Evolutionary conservation across 2,329 filamentous ascomycete species (phyloP), one percentile per base, ranked within the genome.

Genomic region (Daldinia sp.): DNA sequence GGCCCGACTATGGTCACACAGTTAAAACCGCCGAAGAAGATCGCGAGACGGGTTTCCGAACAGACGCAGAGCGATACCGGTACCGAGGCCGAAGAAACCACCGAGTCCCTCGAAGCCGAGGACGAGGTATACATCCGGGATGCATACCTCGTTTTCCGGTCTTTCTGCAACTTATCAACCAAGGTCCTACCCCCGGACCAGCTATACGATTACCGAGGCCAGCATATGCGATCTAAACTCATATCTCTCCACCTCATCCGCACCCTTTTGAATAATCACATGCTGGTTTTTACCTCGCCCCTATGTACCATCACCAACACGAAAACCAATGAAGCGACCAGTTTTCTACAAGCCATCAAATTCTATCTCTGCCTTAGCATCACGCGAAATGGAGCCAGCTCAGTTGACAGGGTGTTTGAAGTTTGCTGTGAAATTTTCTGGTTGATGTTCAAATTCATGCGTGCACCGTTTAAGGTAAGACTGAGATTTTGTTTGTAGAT

Each of bases 101-200:
- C 86, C 26, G 89, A 93, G 62, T 82, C 84, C 20, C 81, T 89
- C 20, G 90, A 91, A 61, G 86, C 86, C 30, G 94, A 97, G 78
- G 96, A 99, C 76, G 96, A 99, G 78, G 93, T 98, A 20, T 98
- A 97, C 78, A 94, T 98, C 74, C 93, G 96, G 74, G 96, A 99
- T 81, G 94, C 96, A 9, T 99, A 98, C 80, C 88, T 99, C 23
- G 94, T 99, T 51, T 98, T 99, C 82, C 89, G 96, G 35, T 97
- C 96, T 2, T 96, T 99, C 83, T 99, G 97, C 85, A 97, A 98
- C 81, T 85, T 99, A 51, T 98, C 95, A 66, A 98, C 95, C 70
- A 99, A 99, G 79, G 84, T 94, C 44, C 85, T 99, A 28, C 89
- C 93, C 7, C 90, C 94, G 2, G 96, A 99, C 69, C 94, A 98